These are phyloP conservation scores for Sistotremastrum suecicum DNA, from an alignment of 768 basidiomycete species.

Conservation along the genomic window DNA sequence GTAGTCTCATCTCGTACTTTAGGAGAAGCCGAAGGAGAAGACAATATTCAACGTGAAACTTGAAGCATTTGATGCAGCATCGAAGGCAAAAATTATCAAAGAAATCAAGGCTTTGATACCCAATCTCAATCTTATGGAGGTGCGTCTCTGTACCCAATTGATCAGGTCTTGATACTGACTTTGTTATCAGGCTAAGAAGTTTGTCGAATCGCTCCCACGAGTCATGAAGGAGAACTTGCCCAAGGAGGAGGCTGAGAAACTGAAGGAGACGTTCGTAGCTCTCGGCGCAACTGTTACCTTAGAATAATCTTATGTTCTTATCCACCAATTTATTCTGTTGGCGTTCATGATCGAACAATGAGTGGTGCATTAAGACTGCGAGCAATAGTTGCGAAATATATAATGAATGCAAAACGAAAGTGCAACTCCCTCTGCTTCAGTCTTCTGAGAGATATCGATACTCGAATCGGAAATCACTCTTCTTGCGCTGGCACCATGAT, in stretches of 20 bases:
- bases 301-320: slow-evolving; percentile 34
- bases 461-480: slow-evolving; percentile 94
- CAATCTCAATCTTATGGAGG: slow-evolving; percentile 93
- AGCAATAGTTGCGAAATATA: slow-evolving; percentile 2
- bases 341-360: slow-evolving; percentile 8
- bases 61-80: slow-evolving; percentile 80
- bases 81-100: slow-evolving; percentile 94
- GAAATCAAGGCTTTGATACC: slow-evolving; percentile 95
- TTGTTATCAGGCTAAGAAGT: slow-evolving; percentile 81
- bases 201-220: slow-evolving; percentile 91
- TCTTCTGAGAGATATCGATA: slow-evolving; percentile 93
- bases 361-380: slow-evolving; percentile 6
- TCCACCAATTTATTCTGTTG: neutral
- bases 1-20: neutral
- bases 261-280: slow-evolving; percentile 78
- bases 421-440: slow-evolving; percentile 19
- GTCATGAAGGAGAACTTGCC: slow-evolving; percentile 85
- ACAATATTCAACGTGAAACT: slow-evolving; percentile 92
- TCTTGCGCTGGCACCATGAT: slow-evolving; percentile 96
- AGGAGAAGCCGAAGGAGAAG: slow-evolving; percentile 99
- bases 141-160: slow-evolving; percentile 25
- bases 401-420: slow-evolving; percentile 1
- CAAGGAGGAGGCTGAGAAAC: slow-evolving; percentile 97
- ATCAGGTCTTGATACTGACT: neutral
- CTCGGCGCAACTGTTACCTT: slow-evolving; percentile 81